Evolutionary conservation across 1,139 yeast species (phyloP).

Genomic region (Blastobotrys ciferrii): DNA sequence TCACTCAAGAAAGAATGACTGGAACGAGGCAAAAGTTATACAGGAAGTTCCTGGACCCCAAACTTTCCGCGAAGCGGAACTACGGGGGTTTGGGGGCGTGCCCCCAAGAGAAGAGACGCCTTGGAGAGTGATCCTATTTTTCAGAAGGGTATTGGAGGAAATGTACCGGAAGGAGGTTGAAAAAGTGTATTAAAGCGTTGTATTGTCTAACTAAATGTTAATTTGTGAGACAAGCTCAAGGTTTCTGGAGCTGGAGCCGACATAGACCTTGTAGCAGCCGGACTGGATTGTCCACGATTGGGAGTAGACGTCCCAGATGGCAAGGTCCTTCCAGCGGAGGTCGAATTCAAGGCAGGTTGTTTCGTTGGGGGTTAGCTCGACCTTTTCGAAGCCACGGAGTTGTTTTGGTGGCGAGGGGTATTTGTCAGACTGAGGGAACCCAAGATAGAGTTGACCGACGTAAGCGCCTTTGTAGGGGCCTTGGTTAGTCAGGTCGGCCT

Average conservation of each 20-base stretch:
- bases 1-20: no score
- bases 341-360: slow-evolving; percentile 43
- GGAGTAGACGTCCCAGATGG: slow-evolving; percentile 56
- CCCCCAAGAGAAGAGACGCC: no score
- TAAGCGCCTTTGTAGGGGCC: slow-evolving; percentile 53
- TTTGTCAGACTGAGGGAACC: slow-evolving; percentile 48
- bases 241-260: slow-evolving; percentile 54
- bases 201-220: no score
- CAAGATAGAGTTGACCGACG: slow-evolving; percentile 60
- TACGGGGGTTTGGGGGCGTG: no score
- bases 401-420: slow-evolving; percentile 49
- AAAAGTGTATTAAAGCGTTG: no score
- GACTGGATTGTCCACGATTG: slow-evolving; percentile 63
- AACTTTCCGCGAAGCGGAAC: no score
- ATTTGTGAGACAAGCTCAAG: slow-evolving; percentile 40
- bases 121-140: slow-evolving; percentile 21
- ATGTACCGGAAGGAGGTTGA: no score
- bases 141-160: no score
- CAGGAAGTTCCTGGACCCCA: no score
- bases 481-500: slow-evolving; percentile 49
- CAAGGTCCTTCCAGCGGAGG: slow-evolving; percentile 53
- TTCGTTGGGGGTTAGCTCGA: slow-evolving; percentile 47
- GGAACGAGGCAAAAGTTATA: no score
- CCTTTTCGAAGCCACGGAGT: slow-evolving; percentile 61
- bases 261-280: slow-evolving; percentile 54